Percentiles rank a stretch among this genome's conserved stretches.
phyloP scores from a whole-genome alignment of 768 basidiomycete genomes.

The Porpolomopsis calyptriformis region DNA sequence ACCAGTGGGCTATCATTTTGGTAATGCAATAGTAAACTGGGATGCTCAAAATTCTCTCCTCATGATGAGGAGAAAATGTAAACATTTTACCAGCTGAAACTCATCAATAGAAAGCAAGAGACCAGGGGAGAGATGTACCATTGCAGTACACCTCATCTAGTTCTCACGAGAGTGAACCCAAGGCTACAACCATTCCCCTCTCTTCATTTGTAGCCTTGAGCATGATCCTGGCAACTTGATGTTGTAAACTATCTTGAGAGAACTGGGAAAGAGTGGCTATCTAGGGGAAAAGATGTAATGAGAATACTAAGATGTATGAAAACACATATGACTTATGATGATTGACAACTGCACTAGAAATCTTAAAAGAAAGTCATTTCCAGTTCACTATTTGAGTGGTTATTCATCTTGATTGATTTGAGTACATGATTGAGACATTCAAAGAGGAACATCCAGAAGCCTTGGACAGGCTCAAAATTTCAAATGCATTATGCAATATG shows the following conservation, averaged over 20 bases:
- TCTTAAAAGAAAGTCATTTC: too few relatives aligned
- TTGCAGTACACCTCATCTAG: background rate
- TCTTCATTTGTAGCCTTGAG: background rate
- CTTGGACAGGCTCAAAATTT: conserved; percentile 26
- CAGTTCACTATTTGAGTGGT: too few relatives aligned
- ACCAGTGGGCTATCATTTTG: background rate
- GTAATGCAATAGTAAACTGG: background rate
- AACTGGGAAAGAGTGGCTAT: background rate
- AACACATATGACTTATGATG: background rate
- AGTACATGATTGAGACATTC: too few relatives aligned
- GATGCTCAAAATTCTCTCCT: background rate
- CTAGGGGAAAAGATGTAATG: background rate
- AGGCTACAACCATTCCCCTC: background rate
- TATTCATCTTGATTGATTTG: too few relatives aligned
- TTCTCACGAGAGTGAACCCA: background rate
- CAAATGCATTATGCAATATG: conserved; percentile 19
- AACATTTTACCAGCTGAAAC: background rate
- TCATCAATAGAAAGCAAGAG: background rate
- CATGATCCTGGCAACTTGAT: background rate
- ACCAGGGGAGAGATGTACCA: background rate
- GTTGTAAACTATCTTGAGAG: background rate
- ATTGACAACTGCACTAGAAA: background rate
- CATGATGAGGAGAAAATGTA: background rate
- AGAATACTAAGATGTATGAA: too few relatives aligned
- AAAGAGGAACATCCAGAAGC: conserved; percentile 29